Conservation (phyloP, 192 early-diverging fungal species). For the Haplosporangium gracile region DNA sequence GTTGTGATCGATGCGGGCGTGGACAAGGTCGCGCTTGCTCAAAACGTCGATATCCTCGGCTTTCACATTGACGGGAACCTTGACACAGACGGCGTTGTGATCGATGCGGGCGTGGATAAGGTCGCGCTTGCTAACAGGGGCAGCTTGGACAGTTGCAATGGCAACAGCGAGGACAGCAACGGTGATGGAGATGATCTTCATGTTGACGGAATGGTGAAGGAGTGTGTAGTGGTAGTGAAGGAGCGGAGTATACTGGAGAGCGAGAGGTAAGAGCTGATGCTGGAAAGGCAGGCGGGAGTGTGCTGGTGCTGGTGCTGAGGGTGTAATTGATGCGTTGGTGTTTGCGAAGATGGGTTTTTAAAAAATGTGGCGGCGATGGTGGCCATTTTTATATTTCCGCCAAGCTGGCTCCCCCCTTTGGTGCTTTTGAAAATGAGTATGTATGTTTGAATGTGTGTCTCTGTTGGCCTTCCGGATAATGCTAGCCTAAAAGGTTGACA, state of each 20-base stretch:
- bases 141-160: constrained; percentile 10
- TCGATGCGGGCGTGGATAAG: neutral
- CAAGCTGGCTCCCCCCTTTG: neutral
- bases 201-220: neutral
- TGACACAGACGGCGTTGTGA: neutral
- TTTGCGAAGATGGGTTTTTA: neutral
- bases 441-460: neutral
- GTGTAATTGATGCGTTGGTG: neutral
- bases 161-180: constrained; percentile 12
- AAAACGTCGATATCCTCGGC: neutral
- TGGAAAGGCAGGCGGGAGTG: neutral
- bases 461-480: neutral
- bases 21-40: neutral
- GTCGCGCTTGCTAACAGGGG: neutral
- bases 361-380: neutral
- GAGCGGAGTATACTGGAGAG: neutral
- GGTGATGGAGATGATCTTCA: constrained; percentile 30
- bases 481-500: neutral
- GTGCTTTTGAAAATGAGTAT: neutral
- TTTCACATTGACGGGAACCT: neutral
- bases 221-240: neutral
- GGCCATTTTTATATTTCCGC: neutral
- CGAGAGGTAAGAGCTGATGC: neutral
- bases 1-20: neutral
- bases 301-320: neutral